These are phyloP conservation scores for Leishmania lainsoni DNA, from an alignment of 208 protist genomes.

Conservation along the genomic window DNA sequence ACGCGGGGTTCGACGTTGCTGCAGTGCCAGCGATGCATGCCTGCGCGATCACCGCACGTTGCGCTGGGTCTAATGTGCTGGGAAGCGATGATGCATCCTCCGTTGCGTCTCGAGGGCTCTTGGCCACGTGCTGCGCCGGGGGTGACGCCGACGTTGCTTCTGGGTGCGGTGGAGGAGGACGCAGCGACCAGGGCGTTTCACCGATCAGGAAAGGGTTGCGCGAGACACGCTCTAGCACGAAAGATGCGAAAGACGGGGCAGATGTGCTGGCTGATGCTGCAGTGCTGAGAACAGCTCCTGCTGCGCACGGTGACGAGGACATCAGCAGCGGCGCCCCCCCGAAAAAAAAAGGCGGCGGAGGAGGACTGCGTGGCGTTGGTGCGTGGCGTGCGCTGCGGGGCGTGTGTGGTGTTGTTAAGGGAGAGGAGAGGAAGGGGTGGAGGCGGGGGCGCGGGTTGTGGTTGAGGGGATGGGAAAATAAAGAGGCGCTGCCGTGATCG, in stretches of 20 bases:
- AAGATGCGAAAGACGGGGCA: constrained; percentile 38
- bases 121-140: not conserved
- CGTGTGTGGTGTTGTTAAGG: not conserved
- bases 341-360: not conserved
- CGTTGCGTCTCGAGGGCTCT: not conserved
- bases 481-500: not conserved
- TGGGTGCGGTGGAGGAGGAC: not conserved
- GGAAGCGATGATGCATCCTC: not conserved
- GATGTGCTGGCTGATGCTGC: not conserved
- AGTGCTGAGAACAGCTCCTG: not conserved
- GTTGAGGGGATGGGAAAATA: not conserved
- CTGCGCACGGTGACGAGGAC: not conserved
- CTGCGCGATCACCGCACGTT: constrained; percentile 21
- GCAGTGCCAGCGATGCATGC: not conserved
- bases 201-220: constrained; percentile 45
- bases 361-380: not conserved
- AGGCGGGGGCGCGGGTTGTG: not conserved
- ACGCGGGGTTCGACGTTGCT: not conserved
- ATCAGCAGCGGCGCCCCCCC: not conserved
- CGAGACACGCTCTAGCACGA: constrained; percentile 38
- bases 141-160: constrained; percentile 6
- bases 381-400: not conserved
- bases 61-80: constrained; percentile 22
- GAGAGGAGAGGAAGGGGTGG: not conserved
- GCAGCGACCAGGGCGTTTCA: constrained; percentile 35